Conservation (phyloP, 441 rosid genomes). For the Jatropha podagrica region DNA sequence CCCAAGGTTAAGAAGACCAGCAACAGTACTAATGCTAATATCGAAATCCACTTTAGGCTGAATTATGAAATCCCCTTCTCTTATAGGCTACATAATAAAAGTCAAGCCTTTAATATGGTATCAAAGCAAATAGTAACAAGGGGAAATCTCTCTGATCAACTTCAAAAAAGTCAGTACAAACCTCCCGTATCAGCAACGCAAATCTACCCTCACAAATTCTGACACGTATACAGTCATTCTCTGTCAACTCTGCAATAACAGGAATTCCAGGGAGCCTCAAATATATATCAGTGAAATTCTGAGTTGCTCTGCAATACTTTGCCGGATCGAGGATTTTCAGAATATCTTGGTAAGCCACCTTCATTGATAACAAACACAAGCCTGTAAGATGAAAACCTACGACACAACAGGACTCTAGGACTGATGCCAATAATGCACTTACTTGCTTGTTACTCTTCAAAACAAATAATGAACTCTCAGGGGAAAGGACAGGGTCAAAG, state of each 20-base stretch:
- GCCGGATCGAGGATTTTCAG: conserved; percentile 77
- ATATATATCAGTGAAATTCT: conserved; percentile 93
- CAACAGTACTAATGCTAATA: conserved; percentile 94
- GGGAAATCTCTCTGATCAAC: conserved; percentile 15
- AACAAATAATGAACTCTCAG: conserved; percentile 98
- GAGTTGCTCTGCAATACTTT: conserved; percentile 87
- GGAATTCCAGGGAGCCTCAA: conserved; percentile 88
- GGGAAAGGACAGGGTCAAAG: conserved; percentile 99
- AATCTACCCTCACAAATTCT: conserved; percentile 99
- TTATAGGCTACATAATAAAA: conserved; percentile 68
- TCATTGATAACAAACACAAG: conserved; percentile 22
- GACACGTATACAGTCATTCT: conserved; percentile 94
- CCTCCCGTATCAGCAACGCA: conserved; percentile 97
- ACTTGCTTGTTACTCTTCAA: conserved; percentile 95
- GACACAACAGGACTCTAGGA: not conserved
- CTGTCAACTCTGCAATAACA: conserved; percentile 78
- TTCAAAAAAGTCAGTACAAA: conserved; percentile 35
- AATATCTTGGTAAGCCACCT: conserved; percentile 92
- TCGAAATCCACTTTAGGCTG: conserved; percentile 99
- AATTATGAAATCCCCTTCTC: conserved; percentile 99
- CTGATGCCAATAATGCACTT: conserved; percentile 34
- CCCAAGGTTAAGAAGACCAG: conserved; percentile 99
- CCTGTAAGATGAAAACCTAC: conserved; percentile 27
- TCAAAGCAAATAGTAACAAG: conserved; percentile 13
- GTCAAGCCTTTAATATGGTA: conserved; percentile 21